A percentile compares a stretch with the other conserved stretches of the same genome.
Evolutionary conservation across 2,329 filamentous ascomycete genomes (phyloP).

Genomic region (Helicocarpus griseus): DNA sequence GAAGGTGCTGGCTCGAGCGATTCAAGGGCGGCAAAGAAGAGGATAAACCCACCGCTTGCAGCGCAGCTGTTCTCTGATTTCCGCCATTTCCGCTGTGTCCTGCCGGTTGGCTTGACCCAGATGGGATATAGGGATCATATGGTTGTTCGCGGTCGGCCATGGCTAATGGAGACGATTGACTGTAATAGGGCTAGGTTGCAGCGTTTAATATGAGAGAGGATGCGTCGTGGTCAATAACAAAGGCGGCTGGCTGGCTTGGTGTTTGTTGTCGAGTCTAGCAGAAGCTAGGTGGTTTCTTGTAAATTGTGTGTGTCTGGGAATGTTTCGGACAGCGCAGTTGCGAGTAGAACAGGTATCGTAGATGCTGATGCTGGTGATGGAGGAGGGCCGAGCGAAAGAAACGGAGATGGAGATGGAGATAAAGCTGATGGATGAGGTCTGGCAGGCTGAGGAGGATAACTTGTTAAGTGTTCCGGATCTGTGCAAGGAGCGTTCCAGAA

Average conservation of each 20-base stretch:
- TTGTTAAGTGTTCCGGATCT: not conserved
- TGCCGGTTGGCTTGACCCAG: constrained; percentile 47
- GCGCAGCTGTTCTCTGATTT: constrained; percentile 59
- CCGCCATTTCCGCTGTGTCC: constrained; percentile 42
- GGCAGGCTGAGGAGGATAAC: too few relatives aligned
- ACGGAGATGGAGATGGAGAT: too few relatives aligned
- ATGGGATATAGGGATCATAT: constrained; percentile 84
- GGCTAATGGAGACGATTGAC: not conserved
- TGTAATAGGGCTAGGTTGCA: not conserved
- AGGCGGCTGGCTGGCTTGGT: not conserved
- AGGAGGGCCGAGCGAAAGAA: too few relatives aligned
- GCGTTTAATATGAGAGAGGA: not conserved
- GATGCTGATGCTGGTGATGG: not conserved
- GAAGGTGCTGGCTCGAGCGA: not conserved
- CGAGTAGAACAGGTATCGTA: not conserved
- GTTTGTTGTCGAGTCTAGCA: not conserved
- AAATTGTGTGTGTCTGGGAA: not conserved
- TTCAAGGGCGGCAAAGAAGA: not conserved
- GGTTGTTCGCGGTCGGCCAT: constrained; percentile 41
- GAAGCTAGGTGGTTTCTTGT: not conserved
- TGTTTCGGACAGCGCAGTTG: not conserved
- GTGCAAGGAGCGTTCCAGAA: not conserved
- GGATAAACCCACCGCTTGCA: constrained; percentile 68
- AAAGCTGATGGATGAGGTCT: not conserved
- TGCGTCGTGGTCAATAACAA: not conserved